Evolutionary conservation across 345 rosid genomes (phyloP).

Genomic region (Combretum micranthum): DNA sequence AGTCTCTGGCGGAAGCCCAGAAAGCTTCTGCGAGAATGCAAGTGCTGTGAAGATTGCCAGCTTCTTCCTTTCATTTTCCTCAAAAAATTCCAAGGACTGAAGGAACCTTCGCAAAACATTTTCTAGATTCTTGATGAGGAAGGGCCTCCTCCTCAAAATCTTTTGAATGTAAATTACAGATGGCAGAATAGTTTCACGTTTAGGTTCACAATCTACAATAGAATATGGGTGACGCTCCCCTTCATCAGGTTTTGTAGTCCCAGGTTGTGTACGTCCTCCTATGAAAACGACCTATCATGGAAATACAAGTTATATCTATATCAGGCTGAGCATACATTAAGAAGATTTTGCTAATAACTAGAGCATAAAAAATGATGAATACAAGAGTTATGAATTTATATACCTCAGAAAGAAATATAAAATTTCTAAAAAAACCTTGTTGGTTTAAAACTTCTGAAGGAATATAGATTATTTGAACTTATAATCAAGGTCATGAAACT

Average conservation of each 20-base stretch:
- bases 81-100: constrained; percentile 93
- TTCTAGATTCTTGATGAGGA: constrained; percentile 95
- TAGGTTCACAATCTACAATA: constrained; percentile 79
- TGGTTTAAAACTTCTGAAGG: too few relatives aligned
- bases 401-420: too few relatives aligned
- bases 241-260: constrained; percentile 95
- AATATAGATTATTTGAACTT: too few relatives aligned
- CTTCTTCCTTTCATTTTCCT: constrained; percentile 97
- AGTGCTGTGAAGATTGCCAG: constrained; percentile 97
- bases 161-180: constrained; percentile 88
- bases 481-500: too few relatives aligned
- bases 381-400: too few relatives aligned
- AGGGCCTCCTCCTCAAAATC: constrained; percentile 82
- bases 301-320: background rate
- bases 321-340: too few relatives aligned
- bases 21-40: constrained; percentile 93
- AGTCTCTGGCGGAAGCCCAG: constrained; percentile 96
- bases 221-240: constrained; percentile 96
- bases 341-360: background rate
- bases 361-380: background rate
- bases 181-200: constrained; percentile 68
- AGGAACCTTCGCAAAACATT: constrained; percentile 86
- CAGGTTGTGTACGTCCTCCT: constrained; percentile 98
- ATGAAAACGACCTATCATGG: constrained; percentile 67
- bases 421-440: too few relatives aligned